phyloP scores from a whole-genome alignment of 176 grass and related monocot genomes.

The Bromus sterilis region DNA sequence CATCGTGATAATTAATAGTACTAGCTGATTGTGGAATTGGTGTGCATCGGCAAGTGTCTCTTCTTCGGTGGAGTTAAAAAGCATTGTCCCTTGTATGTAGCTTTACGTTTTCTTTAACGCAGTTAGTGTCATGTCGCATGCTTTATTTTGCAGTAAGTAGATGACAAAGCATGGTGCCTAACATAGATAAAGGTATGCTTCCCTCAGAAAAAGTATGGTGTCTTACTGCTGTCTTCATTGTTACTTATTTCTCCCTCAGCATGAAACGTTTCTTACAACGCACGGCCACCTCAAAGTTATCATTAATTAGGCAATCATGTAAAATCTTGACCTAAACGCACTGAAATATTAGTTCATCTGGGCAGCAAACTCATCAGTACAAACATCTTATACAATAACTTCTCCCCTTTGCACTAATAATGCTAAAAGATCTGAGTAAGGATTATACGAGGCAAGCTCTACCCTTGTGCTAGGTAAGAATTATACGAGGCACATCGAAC shows the following conservation, averaged over 20 bases:
- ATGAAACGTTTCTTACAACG: slow-evolving; percentile 5
- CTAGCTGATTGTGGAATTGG: not conserved
- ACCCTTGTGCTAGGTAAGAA: too few relatives aligned
- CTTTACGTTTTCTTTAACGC: not conserved
- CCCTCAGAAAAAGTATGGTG: not conserved
- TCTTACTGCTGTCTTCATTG: not conserved
- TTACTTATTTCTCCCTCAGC: not conserved
- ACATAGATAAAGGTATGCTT: too few relatives aligned
- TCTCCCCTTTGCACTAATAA: too few relatives aligned
- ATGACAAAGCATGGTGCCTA: not conserved
- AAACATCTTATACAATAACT: too few relatives aligned
- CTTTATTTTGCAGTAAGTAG: not conserved
- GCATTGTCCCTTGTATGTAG: not conserved
- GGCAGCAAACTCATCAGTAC: too few relatives aligned
- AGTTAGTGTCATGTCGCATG: not conserved
- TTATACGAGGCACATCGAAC: too few relatives aligned
- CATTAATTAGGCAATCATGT: not conserved
- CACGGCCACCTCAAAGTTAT: not conserved
- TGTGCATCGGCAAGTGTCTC: not conserved
- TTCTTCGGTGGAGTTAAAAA: not conserved
- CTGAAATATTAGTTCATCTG: not conserved
- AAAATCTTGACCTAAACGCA: not conserved
- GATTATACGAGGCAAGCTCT: too few relatives aligned
- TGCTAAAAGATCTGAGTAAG: too few relatives aligned
- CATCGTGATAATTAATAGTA: too few relatives aligned